Evolutionary conservation across 495 filamentous ascomycete species (phyloP).

Genomic region (Pyrenula massariospora): DNA sequence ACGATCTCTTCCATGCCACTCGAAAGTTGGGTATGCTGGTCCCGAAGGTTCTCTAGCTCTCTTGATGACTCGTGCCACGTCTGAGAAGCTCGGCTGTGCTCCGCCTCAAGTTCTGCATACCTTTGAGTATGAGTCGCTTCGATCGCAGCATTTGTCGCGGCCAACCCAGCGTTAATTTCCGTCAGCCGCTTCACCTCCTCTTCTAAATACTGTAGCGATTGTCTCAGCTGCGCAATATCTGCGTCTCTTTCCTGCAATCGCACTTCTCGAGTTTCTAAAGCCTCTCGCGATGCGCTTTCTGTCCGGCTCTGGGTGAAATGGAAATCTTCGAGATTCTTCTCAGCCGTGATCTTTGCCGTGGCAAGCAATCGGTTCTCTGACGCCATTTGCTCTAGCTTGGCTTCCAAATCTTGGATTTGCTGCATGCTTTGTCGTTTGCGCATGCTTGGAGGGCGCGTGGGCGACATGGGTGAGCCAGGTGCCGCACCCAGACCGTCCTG

Average conservation of each 20-base stretch:
- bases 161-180: conserved; percentile 62
- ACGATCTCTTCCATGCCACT: conserved; percentile 53
- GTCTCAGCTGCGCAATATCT: conserved; percentile 70
- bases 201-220: conserved; percentile 64
- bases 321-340: conserved; percentile 40
- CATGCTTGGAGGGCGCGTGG: conserved; percentile 90
- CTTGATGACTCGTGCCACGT: conserved; percentile 32
- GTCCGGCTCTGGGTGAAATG: conserved; percentile 42
- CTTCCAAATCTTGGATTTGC: conserved; percentile 67
- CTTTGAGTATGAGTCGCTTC: conserved; percentile 49
- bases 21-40: conserved; percentile 45
- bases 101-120: conserved; percentile 33
- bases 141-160: conserved; percentile 55
- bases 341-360: conserved; percentile 58
- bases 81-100: conserved; percentile 38
- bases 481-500: conserved; percentile 94
- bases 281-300: conserved; percentile 38
- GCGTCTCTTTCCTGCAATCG: conserved; percentile 51
- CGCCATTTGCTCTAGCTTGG: conserved; percentile 63
- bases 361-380: conserved; percentile 70
- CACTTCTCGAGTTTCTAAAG: conserved; percentile 41
- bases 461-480: conserved; percentile 81
- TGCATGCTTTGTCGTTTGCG: conserved; percentile 95
- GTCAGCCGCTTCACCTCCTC: conserved; percentile 64
- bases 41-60: conserved; percentile 53